phyloP scores from a whole-genome alignment of 2,329 filamentous ascomycete species.

The Hymenoscyphus repandus region DNA sequence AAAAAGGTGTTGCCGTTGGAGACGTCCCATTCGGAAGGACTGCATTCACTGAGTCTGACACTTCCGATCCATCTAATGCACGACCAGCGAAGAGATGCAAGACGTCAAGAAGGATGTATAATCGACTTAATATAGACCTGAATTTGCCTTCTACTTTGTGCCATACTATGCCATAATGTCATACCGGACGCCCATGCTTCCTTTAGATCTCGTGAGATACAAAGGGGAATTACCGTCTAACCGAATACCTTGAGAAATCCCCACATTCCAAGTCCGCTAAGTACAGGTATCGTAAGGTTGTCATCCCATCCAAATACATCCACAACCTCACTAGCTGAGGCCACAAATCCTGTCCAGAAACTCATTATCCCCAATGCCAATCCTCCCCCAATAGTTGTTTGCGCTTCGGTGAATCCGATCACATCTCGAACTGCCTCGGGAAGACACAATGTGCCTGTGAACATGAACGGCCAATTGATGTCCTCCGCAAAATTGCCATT shows the following conservation, averaged over 20 bases:
- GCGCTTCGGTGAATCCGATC: slow-evolving; percentile 54
- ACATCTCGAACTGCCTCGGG: slow-evolving; percentile 53
- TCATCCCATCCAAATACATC: slow-evolving; percentile 95
- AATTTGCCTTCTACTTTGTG: neutral
- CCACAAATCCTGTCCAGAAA: slow-evolving; percentile 81
- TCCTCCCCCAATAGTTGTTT: slow-evolving; percentile 62
- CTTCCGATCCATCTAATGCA: slow-evolving; percentile 14
- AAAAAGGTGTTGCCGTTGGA: slow-evolving; percentile 2
- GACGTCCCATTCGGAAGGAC: neutral
- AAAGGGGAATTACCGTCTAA: slow-evolving; percentile 19
- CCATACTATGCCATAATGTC: neutral
- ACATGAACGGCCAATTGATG: slow-evolving; percentile 70
- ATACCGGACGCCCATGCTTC: neutral
- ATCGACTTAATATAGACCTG: slow-evolving; percentile 10
- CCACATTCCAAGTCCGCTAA: slow-evolving; percentile 86
- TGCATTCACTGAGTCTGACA: neutral
- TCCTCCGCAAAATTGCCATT: slow-evolving; percentile 64
- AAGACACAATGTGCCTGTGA: slow-evolving; percentile 68
- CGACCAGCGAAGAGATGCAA: slow-evolving; percentile 20
- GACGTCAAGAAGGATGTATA: slow-evolving; percentile 4
- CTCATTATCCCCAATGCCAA: slow-evolving; percentile 76
- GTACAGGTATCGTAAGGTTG: slow-evolving; percentile 90
- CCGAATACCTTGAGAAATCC: slow-evolving; percentile 86
- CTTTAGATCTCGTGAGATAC: neutral
- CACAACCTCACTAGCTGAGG: slow-evolving; percentile 82